Percentiles rank a stretch among this genome's conserved stretches.
Evolutionary conservation across 2,329 filamentous ascomycete genomes (phyloP).

Genomic region (Aspergillus tubingensis): DNA sequence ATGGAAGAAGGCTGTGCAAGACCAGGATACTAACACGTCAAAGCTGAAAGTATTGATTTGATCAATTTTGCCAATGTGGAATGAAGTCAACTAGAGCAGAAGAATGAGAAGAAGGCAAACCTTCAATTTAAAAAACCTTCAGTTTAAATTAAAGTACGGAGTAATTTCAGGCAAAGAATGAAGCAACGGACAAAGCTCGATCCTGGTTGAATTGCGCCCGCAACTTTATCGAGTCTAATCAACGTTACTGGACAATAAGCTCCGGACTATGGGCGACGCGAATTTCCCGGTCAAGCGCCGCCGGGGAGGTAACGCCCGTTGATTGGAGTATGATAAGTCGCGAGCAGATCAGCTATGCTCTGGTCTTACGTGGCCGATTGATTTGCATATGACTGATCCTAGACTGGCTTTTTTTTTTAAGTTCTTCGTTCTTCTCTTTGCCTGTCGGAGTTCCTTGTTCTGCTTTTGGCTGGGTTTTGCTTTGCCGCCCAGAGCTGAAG

Average conservation of each 20-base stretch:
- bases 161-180: conserved; percentile 10
- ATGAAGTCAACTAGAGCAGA: no score
- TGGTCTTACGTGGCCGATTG: conserved; percentile 13
- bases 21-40: background rate
- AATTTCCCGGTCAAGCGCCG: conserved; percentile 1
- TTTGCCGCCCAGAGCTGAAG: background rate
- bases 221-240: conserved; percentile 20
- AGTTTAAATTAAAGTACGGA: background rate
- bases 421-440: background rate
- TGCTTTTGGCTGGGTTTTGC: background rate
- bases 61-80: no score
- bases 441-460: background rate
- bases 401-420: background rate
- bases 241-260: conserved; percentile 21
- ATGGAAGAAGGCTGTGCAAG: background rate
- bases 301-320: background rate
- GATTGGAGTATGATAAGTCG: conserved; percentile 11
- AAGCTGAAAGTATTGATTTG: no score
- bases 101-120: background rate
- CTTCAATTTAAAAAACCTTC: conserved; percentile 12
- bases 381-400: conserved; percentile 18
- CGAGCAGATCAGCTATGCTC: background rate
- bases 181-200: conserved; percentile 17
- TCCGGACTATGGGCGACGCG: conserved; percentile 8
- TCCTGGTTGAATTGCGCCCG: conserved; percentile 16